phyloP scores from a whole-genome alignment of 179 eudicot genomes.

The Patellifolia procumbens region DNA sequence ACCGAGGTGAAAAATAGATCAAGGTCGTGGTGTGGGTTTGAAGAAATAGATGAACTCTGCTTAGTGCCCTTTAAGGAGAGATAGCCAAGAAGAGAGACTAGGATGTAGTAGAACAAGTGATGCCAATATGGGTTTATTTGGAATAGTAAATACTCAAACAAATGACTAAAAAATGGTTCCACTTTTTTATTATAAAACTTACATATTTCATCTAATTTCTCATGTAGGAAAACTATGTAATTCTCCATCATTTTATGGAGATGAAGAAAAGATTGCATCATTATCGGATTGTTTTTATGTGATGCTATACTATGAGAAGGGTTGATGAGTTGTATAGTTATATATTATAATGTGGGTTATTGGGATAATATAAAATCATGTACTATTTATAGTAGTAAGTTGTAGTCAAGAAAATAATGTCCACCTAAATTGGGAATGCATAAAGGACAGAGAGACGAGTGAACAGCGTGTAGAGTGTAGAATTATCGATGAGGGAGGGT shows the following conservation, averaged over 20 bases:
- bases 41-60: background rate
- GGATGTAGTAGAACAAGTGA: constrained; percentile 5
- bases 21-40: constrained; percentile 4
- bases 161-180: background rate
- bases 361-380: background rate
- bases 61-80: constrained; percentile 2
- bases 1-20: constrained; percentile 15
- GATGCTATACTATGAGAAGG: background rate
- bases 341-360: background rate
- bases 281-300: background rate
- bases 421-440: constrained; percentile 12
- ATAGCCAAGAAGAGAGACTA: constrained; percentile 8
- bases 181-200: background rate
- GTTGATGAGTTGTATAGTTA: background rate
- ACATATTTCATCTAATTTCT: background rate
- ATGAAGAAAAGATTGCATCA: background rate
- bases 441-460: constrained; percentile 7
- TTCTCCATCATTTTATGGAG: constrained; percentile 12
- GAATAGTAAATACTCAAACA: constrained; percentile 4
- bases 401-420: background rate
- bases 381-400: constrained; percentile 4
- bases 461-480: constrained; percentile 1
- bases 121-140: constrained; percentile 20
- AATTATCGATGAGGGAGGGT: constrained; percentile 1
- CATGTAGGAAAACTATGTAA: background rate